Evolutionary conservation across 352 stramenopile species (phyloP).

Genomic region (Hyaloperonospora brassicae): DNA sequence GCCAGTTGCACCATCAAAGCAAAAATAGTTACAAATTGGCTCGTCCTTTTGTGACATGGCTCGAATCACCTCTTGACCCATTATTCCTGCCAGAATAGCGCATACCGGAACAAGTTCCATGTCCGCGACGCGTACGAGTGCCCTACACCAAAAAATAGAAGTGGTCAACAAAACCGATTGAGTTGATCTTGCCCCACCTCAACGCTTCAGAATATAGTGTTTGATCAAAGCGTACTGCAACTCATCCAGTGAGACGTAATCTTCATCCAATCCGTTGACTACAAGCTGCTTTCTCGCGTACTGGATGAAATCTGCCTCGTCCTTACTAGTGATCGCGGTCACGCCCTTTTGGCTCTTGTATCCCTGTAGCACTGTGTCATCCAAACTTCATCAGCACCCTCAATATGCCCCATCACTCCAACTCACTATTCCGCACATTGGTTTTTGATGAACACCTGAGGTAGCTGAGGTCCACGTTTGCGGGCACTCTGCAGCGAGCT

Average conservation of each 20-base stretch:
- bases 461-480: constrained; percentile 63
- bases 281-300: constrained; percentile 47
- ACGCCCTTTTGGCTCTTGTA: constrained; percentile 29
- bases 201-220: neutral
- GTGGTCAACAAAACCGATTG: too few species aligned
- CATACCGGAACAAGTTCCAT: constrained; percentile 87
- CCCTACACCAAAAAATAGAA: constrained; percentile 11
- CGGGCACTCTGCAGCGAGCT: constrained; percentile 54
- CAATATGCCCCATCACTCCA: neutral
- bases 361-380: constrained; percentile 48
- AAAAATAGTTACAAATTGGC: constrained; percentile 93
- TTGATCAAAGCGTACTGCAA: constrained; percentile 31
- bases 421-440: constrained; percentile 43
- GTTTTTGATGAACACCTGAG: constrained; percentile 71
- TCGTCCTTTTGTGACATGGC: constrained; percentile 94
- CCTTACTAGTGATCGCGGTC: constrained; percentile 8
- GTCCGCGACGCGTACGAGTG: constrained; percentile 34
- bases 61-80: constrained; percentile 98
- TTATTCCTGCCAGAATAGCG: constrained; percentile 92
- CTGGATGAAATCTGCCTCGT: constrained; percentile 41
- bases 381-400: neutral
- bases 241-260: constrained; percentile 51
- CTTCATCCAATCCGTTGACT: constrained; percentile 43
- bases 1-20: constrained; percentile 81
- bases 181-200: too few species aligned